Evolutionary conservation across 1,284 basidiomycete genomes (phyloP).

Genomic region (Malassezia caprae): DNA sequence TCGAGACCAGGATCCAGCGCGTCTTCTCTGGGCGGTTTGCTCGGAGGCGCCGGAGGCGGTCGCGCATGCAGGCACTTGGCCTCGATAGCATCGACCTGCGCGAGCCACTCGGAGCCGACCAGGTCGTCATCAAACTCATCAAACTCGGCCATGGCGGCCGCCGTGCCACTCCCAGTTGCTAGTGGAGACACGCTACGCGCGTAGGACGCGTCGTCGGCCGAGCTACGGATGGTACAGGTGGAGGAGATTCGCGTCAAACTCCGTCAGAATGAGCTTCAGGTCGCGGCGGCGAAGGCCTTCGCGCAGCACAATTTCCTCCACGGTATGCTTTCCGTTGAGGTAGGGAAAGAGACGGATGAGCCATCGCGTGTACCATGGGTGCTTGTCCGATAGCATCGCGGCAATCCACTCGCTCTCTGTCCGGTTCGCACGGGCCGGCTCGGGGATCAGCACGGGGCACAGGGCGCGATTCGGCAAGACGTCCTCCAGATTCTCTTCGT

Average conservation of each 20-base stretch:
- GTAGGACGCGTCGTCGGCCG: conserved; percentile 8
- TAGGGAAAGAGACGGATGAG: conserved; percentile 31
- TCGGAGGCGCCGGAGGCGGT: background rate
- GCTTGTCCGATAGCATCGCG: conserved; percentile 70
- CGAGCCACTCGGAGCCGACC: background rate
- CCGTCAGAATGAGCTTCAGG: conserved; percentile 19
- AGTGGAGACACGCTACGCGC: background rate
- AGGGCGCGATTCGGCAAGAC: conserved; percentile 30
- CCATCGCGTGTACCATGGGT: conserved; percentile 36
- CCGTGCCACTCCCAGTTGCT: background rate
- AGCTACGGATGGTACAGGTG: conserved; percentile 37
- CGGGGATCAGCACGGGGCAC: conserved; percentile 58
- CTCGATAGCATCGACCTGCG: conserved; percentile 4
- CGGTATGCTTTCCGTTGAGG: conserved; percentile 42
- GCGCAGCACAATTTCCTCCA: conserved; percentile 40
- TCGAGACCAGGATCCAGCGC: conserved; percentile 9
- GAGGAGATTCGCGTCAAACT: conserved; percentile 29
- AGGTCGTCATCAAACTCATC: conserved; percentile 22
- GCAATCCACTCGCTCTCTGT: conserved; percentile 67
- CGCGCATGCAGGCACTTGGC: background rate
- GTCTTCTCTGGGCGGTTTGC: background rate
- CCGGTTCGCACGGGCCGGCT: conserved; percentile 69
- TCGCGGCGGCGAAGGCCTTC: conserved; percentile 30
- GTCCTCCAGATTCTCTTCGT: conserved; percentile 19
- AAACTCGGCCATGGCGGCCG: conserved; percentile 14